Evolutionary conservation across 495 filamentous ascomycete genomes (phyloP), one percentile per base, ranked within the genome.

Genomic region (Penicillium ucsense): DNA sequence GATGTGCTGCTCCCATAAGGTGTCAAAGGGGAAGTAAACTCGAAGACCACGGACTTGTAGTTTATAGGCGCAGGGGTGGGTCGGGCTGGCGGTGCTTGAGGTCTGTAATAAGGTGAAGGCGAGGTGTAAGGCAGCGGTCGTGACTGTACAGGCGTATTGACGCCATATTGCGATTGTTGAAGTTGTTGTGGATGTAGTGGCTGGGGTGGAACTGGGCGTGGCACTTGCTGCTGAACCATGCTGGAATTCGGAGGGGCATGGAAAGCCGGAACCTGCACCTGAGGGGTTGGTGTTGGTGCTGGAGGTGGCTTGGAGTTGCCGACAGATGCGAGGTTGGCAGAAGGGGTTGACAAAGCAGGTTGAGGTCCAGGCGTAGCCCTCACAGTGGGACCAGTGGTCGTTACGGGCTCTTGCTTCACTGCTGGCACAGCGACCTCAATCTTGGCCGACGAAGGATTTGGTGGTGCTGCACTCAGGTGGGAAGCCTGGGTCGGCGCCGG

Each of bases 41-140:
- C 91, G 45, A 98, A 86, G 7, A 90, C 80, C 3, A 95, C 72
- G 10, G 85, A 79, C 35, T 79, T 78, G 58, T 84, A 82, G 53
- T 86, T 79, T 5, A 81, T 69, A 45, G 63, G 63, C 8, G 62
- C 63, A 38, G 65, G 63, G 2, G 61, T 52, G 1, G 61, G 54
- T 10, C 33, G 32, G 3, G 43, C 32, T 27, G 63, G 55, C 6
- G 68, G 57, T 30, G 31, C 39, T 1, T 60, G 52, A 9, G 62
- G 57, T 27, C 66, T 67, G 38, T 69, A 66, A 43, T 69, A 72
- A 6, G 65, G 55, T 11, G 54, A 47, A 7, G 68, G 62, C 5
- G 67, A 60, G 5, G 55, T 59, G 28, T 67, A 66, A 43, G 65
- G 63, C 1, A 59, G 62, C 6, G 66, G 63, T 6, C 71, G 67